phyloP scores from a whole-genome alignment of 441 rosid species.

The Lepidium campestre region DNA sequence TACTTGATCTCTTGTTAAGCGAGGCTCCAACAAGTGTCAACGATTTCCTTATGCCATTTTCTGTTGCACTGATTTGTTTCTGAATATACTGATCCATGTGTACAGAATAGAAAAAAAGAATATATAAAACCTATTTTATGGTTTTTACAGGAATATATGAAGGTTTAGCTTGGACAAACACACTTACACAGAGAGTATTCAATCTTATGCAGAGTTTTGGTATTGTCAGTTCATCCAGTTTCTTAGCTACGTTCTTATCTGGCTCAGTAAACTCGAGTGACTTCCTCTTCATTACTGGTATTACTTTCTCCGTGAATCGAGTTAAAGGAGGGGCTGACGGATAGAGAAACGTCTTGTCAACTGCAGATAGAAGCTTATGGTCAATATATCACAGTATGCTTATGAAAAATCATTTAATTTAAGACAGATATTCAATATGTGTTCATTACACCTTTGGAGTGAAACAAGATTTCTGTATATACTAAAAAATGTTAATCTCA shows the following conservation, averaged over 20 bases:
- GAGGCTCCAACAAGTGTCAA: constrained; percentile 55
- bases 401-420: neutral
- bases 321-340: constrained; percentile 92
- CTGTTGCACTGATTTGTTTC: constrained; percentile 65
- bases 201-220: constrained; percentile 86
- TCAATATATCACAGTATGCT: constrained; percentile 19
- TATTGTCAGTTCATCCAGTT: constrained; percentile 62
- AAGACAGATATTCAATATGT: neutral
- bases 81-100: constrained; percentile 62
- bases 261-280: constrained; percentile 42
- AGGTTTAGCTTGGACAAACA: constrained; percentile 6
- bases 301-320: constrained; percentile 70
- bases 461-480: neutral
- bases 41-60: constrained; percentile 72
- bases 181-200: constrained; percentile 87
- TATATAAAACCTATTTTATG: neutral
- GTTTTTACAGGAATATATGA: neutral
- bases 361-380: constrained; percentile 45
- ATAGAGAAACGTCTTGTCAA: constrained; percentile 70
- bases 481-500: neutral
- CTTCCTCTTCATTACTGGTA: constrained; percentile 71
- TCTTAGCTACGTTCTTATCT: constrained; percentile 46
- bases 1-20: constrained; percentile 41
- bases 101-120: neutral
- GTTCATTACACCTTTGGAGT: neutral